Conservation (phyloP, 495 filamentous ascomycete species). For the Penicillium parvum region DNA sequence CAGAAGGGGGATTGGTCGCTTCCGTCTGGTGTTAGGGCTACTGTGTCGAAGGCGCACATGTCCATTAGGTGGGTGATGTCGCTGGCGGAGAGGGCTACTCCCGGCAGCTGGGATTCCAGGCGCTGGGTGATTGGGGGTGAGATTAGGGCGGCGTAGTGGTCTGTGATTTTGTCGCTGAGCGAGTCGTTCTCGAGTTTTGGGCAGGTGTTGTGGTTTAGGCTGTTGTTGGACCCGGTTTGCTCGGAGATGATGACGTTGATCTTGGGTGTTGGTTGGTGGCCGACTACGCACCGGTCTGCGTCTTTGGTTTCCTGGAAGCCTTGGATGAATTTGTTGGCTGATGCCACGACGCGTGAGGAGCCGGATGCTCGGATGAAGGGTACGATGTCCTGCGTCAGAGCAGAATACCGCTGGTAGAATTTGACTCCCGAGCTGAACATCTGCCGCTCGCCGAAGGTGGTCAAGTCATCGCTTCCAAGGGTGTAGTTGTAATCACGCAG, state of each 20-base stretch:
- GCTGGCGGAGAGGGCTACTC: constrained; percentile 51
- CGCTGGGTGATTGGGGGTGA: constrained; percentile 56
- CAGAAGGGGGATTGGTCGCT: constrained; percentile 60
- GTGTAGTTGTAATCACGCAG: constrained; percentile 65
- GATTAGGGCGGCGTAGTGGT: constrained; percentile 53
- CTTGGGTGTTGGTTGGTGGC: constrained; percentile 45
- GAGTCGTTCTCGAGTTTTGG: constrained; percentile 50
- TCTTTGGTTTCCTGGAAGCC: constrained; percentile 61
- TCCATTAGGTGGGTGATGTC: constrained; percentile 74
- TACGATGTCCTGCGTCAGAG: constrained; percentile 45
- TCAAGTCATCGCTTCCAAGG: constrained; percentile 72
- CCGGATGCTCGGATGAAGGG: constrained; percentile 73
- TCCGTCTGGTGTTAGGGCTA: constrained; percentile 45
- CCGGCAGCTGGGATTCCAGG: constrained; percentile 57
- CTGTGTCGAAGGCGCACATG: constrained; percentile 75
- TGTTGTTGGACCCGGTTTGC: constrained; percentile 63
- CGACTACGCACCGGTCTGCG: constrained; percentile 23
- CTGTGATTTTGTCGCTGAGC: constrained; percentile 47
- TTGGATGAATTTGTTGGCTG: constrained; percentile 65
- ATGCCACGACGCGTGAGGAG: constrained; percentile 67
- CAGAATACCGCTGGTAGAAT: constrained; percentile 66
- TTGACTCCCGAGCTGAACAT: constrained; percentile 69
- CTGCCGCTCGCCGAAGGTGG: constrained; percentile 64
- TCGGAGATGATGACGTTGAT: constrained; percentile 64
- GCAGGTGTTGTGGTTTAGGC: constrained; percentile 68